Conservation (phyloP, 2,329 filamentous ascomycete genomes). For the Lachnellula suecica region DNA sequence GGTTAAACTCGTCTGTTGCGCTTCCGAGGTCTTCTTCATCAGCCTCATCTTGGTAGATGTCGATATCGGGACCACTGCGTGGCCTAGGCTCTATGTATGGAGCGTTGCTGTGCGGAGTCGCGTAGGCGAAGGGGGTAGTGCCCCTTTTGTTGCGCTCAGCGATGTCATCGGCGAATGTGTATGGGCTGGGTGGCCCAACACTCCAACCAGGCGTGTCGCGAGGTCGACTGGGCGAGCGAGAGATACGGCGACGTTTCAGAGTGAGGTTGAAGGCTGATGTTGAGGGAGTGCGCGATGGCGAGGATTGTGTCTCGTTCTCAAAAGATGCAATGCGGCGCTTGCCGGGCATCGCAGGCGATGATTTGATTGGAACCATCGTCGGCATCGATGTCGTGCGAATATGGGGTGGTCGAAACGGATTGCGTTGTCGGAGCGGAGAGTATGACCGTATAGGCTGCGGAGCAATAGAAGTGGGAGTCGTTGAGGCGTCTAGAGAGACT, state of each 20-base stretch:
- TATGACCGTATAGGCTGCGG: constrained; percentile 11
- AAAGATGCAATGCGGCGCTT: constrained; percentile 49
- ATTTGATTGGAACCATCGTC: constrained; percentile 36
- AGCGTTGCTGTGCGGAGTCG: constrained; percentile 70
- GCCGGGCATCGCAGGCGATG: constrained; percentile 36
- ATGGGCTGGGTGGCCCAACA: constrained; percentile 31
- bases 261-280: constrained; percentile 4
- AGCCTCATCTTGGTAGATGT: constrained; percentile 19
- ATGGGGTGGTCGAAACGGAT: constrained; percentile 44
- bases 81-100: constrained; percentile 34
- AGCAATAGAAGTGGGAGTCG: constrained; percentile 26
- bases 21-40: constrained; percentile 24
- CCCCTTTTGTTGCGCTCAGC: constrained; percentile 33
- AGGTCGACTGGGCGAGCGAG: constrained; percentile 55
- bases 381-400: constrained; percentile 56
- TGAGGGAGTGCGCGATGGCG: constrained; percentile 11
- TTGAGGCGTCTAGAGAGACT: constrained; percentile 24
- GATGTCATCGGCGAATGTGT: constrained; percentile 20
- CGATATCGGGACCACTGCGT: constrained; percentile 10
- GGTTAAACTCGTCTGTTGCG: constrained; percentile 24
- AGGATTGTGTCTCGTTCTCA: constrained; percentile 29
- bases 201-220: constrained; percentile 58
- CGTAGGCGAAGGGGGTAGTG: constrained; percentile 68
- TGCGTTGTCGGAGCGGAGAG: constrained; percentile 27
- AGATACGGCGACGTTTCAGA: constrained; percentile 37